Evolutionary conservation across 805 yeast genomes (phyloP).

Genomic region (Cyberlindnera maclurae): DNA sequence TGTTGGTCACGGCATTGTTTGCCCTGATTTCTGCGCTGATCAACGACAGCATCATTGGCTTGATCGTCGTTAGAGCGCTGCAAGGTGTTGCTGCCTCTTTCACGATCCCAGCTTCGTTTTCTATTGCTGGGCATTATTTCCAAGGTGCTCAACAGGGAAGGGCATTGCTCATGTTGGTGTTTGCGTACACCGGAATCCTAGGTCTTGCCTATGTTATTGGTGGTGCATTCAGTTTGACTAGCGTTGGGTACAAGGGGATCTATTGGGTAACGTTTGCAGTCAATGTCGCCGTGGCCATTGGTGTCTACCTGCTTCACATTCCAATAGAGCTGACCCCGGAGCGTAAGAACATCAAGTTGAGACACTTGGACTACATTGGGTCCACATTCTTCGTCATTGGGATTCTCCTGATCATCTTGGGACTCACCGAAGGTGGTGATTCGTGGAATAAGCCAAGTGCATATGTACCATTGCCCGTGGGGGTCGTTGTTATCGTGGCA

Average conservation of each 20-base stretch:
- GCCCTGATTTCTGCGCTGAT: constrained; percentile 32
- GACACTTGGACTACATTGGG: constrained; percentile 31
- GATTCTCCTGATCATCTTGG: constrained; percentile 32
- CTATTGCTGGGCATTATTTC: constrained; percentile 26
- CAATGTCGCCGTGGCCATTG: constrained; percentile 14
- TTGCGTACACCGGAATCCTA: constrained; percentile 25
- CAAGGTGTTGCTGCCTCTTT: constrained; percentile 40
- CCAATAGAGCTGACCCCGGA: constrained; percentile 24
- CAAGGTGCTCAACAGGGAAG: constrained; percentile 21
- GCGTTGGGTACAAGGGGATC: constrained; percentile 33
- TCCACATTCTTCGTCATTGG: constrained; percentile 29
- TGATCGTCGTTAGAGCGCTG: constrained; percentile 36
- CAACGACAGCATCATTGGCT: constrained; percentile 25
- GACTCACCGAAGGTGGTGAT: constrained; percentile 39
- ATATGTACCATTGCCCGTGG: constrained; percentile 35
- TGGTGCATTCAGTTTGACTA: constrained; percentile 35
- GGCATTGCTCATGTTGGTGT: constrained; percentile 22
- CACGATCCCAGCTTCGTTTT: constrained; percentile 31
- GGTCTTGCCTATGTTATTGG: constrained; percentile 37
- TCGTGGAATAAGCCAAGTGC: constrained; percentile 34
- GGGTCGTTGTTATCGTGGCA: constrained; percentile 25
- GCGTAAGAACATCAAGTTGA: constrained; percentile 13
- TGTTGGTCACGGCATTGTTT: constrained; percentile 19
- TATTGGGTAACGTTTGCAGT: constrained; percentile 33
- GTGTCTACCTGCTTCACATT: constrained; percentile 25